Percentiles rank a stretch among this genome's conserved stretches.
Conservation (phyloP, 1,284 basidiomycete genomes). For the Ustilago esculenta region DNA sequence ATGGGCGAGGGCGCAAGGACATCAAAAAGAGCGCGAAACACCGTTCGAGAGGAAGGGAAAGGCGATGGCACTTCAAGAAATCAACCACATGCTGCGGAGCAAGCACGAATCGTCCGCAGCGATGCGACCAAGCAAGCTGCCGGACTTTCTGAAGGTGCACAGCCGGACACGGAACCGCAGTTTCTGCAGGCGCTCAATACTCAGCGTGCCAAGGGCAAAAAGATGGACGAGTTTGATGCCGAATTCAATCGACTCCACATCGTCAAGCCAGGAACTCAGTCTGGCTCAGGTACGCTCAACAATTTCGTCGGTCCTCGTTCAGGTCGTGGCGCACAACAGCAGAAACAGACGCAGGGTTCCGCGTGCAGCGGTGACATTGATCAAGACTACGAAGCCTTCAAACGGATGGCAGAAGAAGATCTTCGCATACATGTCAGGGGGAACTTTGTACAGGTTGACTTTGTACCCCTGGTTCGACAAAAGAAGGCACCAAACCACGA, state of each 20-base stretch:
- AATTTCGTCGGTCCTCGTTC: not conserved
- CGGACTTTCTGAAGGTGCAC: conserved; percentile 22
- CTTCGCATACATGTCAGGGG: conserved; percentile 47
- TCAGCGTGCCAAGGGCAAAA: conserved; percentile 39
- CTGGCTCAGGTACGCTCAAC: conserved; percentile 14
- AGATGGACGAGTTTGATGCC: conserved; percentile 55
- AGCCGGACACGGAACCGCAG: conserved; percentile 44
- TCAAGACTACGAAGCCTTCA: conserved; percentile 52
- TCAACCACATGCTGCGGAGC: not conserved
- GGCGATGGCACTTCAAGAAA: not conserved
- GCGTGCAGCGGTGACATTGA: conserved; percentile 13
- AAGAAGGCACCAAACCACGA: not conserved
- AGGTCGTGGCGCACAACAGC: not conserved
- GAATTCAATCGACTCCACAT: conserved; percentile 57
- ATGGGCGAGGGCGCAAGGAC: not conserved
- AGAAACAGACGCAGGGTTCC: not conserved
- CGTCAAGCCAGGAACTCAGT: conserved; percentile 24
- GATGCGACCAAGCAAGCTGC: conserved; percentile 1
- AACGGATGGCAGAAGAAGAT: conserved; percentile 49
- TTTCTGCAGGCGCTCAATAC: conserved; percentile 56
- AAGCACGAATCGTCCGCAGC: conserved; percentile 20
- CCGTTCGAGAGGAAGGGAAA: not conserved
- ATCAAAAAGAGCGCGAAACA: conserved; percentile 17
- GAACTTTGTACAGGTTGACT: conserved; percentile 62
- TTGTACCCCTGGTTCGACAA: conserved; percentile 51